These are phyloP conservation scores for Xanthoconium stramineum DNA, from an alignment of 768 basidiomycete genomes.

Conservation along the genomic window DNA sequence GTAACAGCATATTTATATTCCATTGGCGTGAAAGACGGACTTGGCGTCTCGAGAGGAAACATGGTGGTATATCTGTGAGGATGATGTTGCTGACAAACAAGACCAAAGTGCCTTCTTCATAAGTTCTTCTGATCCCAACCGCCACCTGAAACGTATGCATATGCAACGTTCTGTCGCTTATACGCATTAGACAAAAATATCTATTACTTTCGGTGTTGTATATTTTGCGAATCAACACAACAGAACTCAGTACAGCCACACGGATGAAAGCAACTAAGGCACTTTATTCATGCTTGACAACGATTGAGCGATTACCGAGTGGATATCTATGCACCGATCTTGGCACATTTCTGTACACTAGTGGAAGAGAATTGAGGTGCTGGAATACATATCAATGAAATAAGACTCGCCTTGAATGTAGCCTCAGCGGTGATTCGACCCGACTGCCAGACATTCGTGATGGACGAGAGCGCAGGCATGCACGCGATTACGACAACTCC, in stretches of 20 bases:
- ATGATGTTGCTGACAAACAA: too few relatives aligned
- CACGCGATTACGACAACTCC: constrained; percentile 78
- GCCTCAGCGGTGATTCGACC: constrained; percentile 60
- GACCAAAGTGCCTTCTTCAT: too few relatives aligned
- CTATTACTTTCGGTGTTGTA: neutral
- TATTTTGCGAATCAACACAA: neutral
- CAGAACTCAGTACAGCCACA: neutral
- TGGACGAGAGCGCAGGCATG: constrained; percentile 81
- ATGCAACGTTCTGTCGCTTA: too few relatives aligned
- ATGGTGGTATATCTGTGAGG: too few relatives aligned
- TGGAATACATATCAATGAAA: neutral
- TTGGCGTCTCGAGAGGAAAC: too few relatives aligned
- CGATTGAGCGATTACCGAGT: constrained; percentile 71
- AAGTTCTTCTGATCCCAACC: too few relatives aligned
- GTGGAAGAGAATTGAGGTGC: neutral
- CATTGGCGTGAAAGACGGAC: too few relatives aligned
- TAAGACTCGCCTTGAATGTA: constrained; percentile 52
- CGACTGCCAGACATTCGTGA: constrained; percentile 86
- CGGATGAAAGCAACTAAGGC: constrained; percentile 2
- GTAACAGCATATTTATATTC: too few relatives aligned
- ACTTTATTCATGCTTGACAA: constrained; percentile 36
- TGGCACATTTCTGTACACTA: constrained; percentile 74
- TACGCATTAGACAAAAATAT: too few relatives aligned
- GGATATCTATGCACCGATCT: constrained; percentile 69
- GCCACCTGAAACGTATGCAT: too few relatives aligned